A percentile compares a stretch with the other conserved stretches of the same genome.
Evolutionary conservation across 129 eudicot species (phyloP).

Genomic region (Dittrichia graveolens): DNA sequence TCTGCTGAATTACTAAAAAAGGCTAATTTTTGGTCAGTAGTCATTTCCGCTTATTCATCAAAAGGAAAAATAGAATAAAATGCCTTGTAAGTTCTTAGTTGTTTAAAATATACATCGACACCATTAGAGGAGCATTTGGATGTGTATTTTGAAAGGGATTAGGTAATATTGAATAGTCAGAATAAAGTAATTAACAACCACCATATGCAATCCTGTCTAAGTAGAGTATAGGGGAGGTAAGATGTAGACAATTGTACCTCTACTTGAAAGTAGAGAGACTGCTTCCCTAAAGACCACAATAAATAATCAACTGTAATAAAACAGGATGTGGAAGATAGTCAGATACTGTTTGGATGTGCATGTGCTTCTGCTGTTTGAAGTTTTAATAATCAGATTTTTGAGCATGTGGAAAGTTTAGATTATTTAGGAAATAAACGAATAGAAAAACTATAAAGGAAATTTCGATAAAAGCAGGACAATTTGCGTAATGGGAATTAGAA

Average conservation of each 20-base stretch:
- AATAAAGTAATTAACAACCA: too few relatives aligned
- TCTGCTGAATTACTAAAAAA: not conserved
- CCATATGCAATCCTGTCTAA: too few relatives aligned
- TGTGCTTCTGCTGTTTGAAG: not conserved
- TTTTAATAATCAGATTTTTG: constrained; percentile 4
- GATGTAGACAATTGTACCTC: too few relatives aligned
- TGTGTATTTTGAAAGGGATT: not conserved
- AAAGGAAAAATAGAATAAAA: not conserved
- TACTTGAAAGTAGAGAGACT: too few relatives aligned
- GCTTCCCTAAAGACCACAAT: too few relatives aligned
- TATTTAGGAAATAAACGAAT: not conserved
- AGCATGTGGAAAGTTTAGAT: not conserved
- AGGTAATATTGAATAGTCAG: not conserved
- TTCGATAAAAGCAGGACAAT: not conserved
- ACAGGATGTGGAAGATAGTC: not conserved
- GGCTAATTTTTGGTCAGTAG: not conserved
- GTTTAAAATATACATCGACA: not conserved
- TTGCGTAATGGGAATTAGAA: not conserved
- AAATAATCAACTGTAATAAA: not conserved
- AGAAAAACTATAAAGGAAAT: not conserved
- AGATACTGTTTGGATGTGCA: not conserved
- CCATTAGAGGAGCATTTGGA: not conserved
- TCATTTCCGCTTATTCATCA: not conserved
- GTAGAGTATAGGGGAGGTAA: too few relatives aligned
- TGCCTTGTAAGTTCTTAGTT: not conserved